Evolutionary conservation across 805 yeast genomes (phyloP).

Genomic region (Ascoidea asiatica): DNA sequence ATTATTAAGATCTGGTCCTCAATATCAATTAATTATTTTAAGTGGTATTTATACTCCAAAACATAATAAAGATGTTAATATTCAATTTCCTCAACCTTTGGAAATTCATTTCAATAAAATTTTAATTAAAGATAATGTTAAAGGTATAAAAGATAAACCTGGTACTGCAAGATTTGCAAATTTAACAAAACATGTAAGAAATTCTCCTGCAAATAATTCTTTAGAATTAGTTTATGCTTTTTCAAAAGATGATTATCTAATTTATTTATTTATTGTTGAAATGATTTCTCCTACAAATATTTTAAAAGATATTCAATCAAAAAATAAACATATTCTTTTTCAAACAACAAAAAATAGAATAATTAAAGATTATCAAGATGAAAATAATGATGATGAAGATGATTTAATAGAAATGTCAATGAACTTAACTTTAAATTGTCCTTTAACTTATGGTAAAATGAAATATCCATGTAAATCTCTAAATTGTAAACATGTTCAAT

Average conservation of each 20-base stretch:
- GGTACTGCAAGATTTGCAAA: constrained; percentile 82
- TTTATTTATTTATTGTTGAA: constrained; percentile 50
- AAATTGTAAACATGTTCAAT: constrained; percentile 68
- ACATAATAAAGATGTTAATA: constrained; percentile 18
- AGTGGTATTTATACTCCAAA: constrained; percentile 29
- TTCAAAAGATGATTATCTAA: constrained; percentile 33
- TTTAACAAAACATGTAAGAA: constrained; percentile 36
- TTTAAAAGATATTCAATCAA: constrained; percentile 22
- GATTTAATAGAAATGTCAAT: constrained; percentile 58
- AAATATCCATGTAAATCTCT: constrained; percentile 57
- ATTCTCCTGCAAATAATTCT: constrained; percentile 22
- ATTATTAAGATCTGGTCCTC: constrained; percentile 18
- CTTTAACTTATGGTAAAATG: constrained; percentile 62
- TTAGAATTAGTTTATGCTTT: constrained; percentile 46
- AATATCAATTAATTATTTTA: constrained; percentile 33
- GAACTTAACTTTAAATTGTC: constrained; percentile 60
- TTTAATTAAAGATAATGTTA: constrained; percentile 37
- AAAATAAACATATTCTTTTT: constrained; percentile 37
- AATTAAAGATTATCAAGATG: constrained; percentile 13
- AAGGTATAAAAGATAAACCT: constrained; percentile 62
- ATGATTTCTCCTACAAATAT: constrained; percentile 26
- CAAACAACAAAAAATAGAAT: constrained; percentile 38
- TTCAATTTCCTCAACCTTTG: constrained; percentile 61
- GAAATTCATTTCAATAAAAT: constrained; percentile 51
- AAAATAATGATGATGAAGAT: constrained; percentile 45